A percentile compares a stretch with the other conserved stretches of the same genome.
Conservation (phyloP, 768 basidiomycete species). For the Lactarius hatsudake region DNA sequence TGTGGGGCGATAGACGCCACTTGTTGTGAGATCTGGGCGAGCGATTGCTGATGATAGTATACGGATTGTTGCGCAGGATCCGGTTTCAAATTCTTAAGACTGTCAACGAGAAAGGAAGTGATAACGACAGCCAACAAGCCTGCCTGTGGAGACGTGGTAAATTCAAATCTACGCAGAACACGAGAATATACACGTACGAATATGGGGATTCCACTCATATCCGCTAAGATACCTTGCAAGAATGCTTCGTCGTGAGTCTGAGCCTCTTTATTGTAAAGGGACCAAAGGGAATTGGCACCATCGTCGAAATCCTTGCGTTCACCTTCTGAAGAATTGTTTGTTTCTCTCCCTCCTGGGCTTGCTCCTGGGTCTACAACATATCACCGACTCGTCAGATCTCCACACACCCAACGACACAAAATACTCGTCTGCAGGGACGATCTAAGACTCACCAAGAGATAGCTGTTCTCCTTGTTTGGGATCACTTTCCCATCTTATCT, state of each 20-base stretch:
- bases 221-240: background rate
- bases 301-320: conserved; percentile 2
- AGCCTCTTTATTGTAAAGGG: background rate
- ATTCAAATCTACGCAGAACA: background rate
- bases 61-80: background rate
- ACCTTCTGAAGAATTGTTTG: background rate
- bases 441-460: no score
- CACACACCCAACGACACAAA: background rate
- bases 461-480: no score
- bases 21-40: conserved; percentile 12
- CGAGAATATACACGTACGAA: background rate
- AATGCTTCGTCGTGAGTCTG: background rate
- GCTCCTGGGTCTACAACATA: background rate
- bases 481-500: no score
- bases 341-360: background rate
- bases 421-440: no score
- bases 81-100: background rate
- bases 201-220: background rate
- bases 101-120: background rate
- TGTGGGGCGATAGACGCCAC: background rate
- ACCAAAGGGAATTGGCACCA: conserved; percentile 3
- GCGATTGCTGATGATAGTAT: conserved; percentile 1
- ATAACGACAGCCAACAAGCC: conserved; percentile 13
- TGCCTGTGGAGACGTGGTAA: background rate
- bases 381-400: no score